Conservation (phyloP, 139 green algal species). For the Chlamydomonas sp. region DNA sequence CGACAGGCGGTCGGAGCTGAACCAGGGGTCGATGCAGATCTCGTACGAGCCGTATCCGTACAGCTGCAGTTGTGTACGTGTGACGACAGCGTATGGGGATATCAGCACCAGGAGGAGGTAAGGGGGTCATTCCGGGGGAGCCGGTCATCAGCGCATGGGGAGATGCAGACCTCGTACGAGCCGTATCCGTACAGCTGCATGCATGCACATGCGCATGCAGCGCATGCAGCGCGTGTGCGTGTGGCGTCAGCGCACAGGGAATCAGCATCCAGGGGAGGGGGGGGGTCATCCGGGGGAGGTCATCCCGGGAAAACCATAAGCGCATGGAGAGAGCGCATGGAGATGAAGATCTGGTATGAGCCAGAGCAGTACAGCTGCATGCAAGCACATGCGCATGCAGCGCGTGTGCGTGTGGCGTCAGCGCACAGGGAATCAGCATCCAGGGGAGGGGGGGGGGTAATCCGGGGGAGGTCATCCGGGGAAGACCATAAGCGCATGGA, state of each 20-base stretch:
- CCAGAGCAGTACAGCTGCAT: slow-evolving; percentile 58
- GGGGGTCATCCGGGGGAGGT: no score
- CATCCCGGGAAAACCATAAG: no score
- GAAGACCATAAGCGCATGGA: no score
- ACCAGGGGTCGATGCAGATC: slow-evolving; percentile 44
- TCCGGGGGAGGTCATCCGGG: no score
- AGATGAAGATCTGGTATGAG: slow-evolving; percentile 51
- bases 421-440: background rate
- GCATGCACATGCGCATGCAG: background rate
- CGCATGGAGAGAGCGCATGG: no score
- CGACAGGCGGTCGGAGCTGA: slow-evolving; percentile 6
- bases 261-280: background rate
- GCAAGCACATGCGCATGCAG: no score
- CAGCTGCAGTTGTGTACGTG: slow-evolving; percentile 33
- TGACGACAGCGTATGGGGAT: background rate
- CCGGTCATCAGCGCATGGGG: no score
- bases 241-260: no score
- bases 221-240: no score
- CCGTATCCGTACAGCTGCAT: slow-evolving; percentile 56
- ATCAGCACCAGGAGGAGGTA: background rate
- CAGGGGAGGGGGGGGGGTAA: no score
- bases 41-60: slow-evolving; percentile 59
- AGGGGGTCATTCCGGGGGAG: no score
- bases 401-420: no score
- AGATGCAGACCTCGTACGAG: slow-evolving; percentile 52